These are phyloP conservation scores for Calocybe gangraenosa DNA, from an alignment of 768 basidiomycete species.

Conservation along the genomic window DNA sequence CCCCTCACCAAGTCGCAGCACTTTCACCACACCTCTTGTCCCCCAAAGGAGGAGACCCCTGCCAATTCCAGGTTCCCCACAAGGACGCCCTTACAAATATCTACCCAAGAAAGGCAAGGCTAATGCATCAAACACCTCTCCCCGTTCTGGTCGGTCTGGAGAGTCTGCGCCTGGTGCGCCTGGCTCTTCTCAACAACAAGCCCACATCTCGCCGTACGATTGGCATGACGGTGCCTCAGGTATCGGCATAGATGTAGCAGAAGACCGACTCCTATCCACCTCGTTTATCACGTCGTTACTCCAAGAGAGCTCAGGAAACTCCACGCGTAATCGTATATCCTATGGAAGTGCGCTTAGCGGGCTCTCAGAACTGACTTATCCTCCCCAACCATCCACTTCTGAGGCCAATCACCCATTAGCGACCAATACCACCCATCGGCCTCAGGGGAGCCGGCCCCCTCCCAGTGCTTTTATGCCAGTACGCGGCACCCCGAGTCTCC, in stretches of 20 bases:
- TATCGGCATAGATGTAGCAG: conserved; percentile 51
- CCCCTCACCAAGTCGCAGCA: conserved; percentile 20
- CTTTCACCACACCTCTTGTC: conserved; percentile 20
- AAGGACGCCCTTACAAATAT: conserved; percentile 1
- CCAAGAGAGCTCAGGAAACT: conserved; percentile 34
- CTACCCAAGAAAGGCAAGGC: conserved; percentile 5
- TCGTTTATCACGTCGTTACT: conserved; percentile 59
- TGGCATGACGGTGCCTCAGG: conserved; percentile 62
- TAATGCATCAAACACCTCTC: conserved; percentile 1
- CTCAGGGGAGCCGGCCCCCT: conserved; percentile 24
- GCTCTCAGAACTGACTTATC: conserved; percentile 54
- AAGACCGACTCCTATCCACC: conserved; percentile 55
- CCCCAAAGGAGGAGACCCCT: conserved; percentile 12
- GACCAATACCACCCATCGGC: conserved; percentile 5
- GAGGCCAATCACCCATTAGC: conserved; percentile 5
- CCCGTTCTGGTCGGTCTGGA: conserved; percentile 3
- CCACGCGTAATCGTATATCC: conserved; percentile 25
- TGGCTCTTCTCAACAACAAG: conserved; percentile 13
- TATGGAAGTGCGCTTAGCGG: conserved; percentile 40
- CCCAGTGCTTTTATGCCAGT: conserved; percentile 33
- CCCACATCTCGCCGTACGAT: conserved; percentile 38
- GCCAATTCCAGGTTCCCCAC: conserved; percentile 4
- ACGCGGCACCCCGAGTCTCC: conserved; percentile 18
- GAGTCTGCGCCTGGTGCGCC: neutral
- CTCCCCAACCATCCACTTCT: conserved; percentile 30